Evolutionary conservation across 495 filamentous ascomycete genomes (phyloP), one percentile per base, ranked within the genome.

Genomic region (Trichodelitschia bisporula): DNA sequence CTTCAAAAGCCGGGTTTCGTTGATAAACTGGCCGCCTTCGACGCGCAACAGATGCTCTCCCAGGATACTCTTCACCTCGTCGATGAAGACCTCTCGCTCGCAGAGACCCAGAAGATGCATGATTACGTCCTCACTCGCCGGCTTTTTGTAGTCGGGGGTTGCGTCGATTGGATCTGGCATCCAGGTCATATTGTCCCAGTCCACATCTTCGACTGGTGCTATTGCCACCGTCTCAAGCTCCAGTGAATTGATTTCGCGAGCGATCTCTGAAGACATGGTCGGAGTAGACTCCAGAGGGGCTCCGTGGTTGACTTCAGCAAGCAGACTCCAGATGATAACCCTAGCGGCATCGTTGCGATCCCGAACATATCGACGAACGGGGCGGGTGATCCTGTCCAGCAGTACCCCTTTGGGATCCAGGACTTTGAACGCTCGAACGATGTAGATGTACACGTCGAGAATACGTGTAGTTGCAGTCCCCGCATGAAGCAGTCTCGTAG

Each of bases 151-250:
- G 39, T 89, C 83, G 4, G 77, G 75, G 11, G 76, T 79, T 1
- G 86, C 89, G 46, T 99, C 86, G 16, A 90, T 63, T 1, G 86
- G 86, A 42, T 90, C 76, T 1, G 86, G 86, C 12, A 73, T 57
- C 86, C 86, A 99, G 32, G 64, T 63, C 66, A 89, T 70, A 46
- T 95, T 80, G 39, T 83, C 65, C 63, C 69, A 93, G 49, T 89
- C 75, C 8, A 86, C 51, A 24, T 77, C 77, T 29, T 76, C 66
- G 53, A 31, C 62, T 45, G 31, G 71, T n/a, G n/a, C n/a, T n/a
- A n/a, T n/a, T n/a, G n/a, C n/a, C n/a, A n/a, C n/a, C n/a, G n/a
- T n/a, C n/a, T n/a, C n/a, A n/a, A n/a, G n/a, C n/a, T n/a, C n/a
- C 56, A 16, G 6, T 6, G 27, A 15, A 20, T 46, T 72, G 27